phyloP scores from a whole-genome alignment of 495 filamentous ascomycete species.

The Daldinia decipiens region DNA sequence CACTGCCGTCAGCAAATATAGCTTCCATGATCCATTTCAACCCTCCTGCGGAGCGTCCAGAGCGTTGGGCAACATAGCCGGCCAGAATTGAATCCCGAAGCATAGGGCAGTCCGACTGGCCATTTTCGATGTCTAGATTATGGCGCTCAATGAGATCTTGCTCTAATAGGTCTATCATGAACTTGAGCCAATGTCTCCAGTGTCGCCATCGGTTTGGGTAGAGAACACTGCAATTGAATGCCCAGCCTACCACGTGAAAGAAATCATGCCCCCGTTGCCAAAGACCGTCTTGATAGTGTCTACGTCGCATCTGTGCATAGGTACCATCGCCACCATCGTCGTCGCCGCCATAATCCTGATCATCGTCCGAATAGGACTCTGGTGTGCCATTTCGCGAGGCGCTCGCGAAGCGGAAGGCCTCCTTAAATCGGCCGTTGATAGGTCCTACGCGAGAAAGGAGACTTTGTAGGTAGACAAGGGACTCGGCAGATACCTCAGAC shows the following conservation, averaged over 20 bases:
- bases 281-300: conserved; percentile 66
- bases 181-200: conserved; percentile 85
- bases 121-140: conserved; percentile 44
- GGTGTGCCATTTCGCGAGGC: conserved; percentile 22
- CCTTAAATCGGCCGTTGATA: conserved; percentile 55
- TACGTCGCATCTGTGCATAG: conserved; percentile 62
- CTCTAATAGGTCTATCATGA: conserved; percentile 81
- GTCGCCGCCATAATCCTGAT: conserved; percentile 43
- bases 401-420: conserved; percentile 42
- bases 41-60: conserved; percentile 52
- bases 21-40: conserved; percentile 57
- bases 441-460: conserved; percentile 55
- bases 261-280: conserved; percentile 83
- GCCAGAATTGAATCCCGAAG: conserved; percentile 50
- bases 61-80: conserved; percentile 47
- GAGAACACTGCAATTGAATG: conserved; percentile 85
- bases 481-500: conserved; percentile 51
- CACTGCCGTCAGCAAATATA: conserved; percentile 54
- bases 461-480: conserved; percentile 54
- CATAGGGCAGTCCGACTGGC: conserved; percentile 45
- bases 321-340: conserved; percentile 58
- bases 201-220: conserved; percentile 77
- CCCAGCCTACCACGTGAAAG: conserved; percentile 91
- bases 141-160: conserved; percentile 74
- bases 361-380: conserved; percentile 31